These are phyloP conservation scores for Penicillium capsulatum DNA, from an alignment of 2,329 filamentous ascomycete species.

Conservation along the genomic window DNA sequence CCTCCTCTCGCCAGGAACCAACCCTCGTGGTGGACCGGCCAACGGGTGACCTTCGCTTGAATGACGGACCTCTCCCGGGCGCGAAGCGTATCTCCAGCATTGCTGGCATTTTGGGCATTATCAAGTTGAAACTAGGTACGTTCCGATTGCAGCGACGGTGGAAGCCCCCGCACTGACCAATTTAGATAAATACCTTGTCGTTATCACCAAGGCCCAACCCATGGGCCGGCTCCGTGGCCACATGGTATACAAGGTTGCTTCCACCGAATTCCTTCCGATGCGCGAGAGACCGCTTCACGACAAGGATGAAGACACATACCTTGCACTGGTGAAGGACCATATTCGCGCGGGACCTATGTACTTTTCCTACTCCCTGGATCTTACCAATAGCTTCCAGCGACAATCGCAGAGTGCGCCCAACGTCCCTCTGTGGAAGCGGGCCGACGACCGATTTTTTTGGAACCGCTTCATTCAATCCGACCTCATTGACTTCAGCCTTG, in stretches of 20 bases:
- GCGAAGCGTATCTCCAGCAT: constrained; percentile 89
- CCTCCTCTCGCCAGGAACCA: constrained; percentile 83
- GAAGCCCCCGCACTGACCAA: constrained; percentile 15
- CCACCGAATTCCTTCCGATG: constrained; percentile 89
- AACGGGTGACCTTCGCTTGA: constrained; percentile 81
- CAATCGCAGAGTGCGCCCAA: constrained; percentile 72
- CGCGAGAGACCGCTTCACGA: constrained; percentile 89
- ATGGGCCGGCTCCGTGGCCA: constrained; percentile 90
- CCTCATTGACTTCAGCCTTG: constrained; percentile 79
- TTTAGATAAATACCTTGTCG: constrained; percentile 87
- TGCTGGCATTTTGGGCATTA: constrained; percentile 87
- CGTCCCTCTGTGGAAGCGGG: constrained; percentile 79
- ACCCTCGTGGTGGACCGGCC: constrained; percentile 87
- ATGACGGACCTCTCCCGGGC: constrained; percentile 70
- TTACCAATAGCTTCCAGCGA: constrained; percentile 95
- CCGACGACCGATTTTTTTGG: constrained; percentile 98
- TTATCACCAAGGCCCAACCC: constrained; percentile 90
- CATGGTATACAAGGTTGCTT: constrained; percentile 88
- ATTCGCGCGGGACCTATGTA: constrained; percentile 87
- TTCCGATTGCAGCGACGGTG: constrained; percentile 9
- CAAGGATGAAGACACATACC: constrained; percentile 88
- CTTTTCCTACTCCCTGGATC: constrained; percentile 94
- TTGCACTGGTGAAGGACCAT: constrained; percentile 73
- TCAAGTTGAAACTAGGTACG: constrained; percentile 86
- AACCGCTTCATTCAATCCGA: constrained; percentile 90